Conservation (phyloP, 495 filamentous ascomycete species). For the Beverwykella pulmonaria region DNA sequence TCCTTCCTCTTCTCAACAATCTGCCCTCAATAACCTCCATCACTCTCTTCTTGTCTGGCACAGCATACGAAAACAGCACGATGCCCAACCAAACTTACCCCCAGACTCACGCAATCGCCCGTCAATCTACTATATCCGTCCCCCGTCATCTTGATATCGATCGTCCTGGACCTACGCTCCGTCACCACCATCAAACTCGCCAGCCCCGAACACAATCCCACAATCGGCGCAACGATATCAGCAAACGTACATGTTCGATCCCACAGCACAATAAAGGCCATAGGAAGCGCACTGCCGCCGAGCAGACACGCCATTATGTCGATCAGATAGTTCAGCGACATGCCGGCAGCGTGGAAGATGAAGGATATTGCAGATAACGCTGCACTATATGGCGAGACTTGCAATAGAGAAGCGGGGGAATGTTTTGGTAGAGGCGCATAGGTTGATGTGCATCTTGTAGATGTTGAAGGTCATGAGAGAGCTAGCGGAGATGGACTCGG, state of each 20-base stretch:
- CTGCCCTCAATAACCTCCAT: constrained; percentile 5
- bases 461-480: constrained; percentile 60
- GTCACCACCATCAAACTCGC: not conserved
- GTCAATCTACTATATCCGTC: constrained; percentile 12
- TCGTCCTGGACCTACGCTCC: not conserved
- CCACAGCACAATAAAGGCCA: not conserved
- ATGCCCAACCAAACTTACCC: constrained; percentile 9
- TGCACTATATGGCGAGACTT: constrained; percentile 50
- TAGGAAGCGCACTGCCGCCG: not conserved
- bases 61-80: not conserved
- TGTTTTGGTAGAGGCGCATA: constrained; percentile 47
- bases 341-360: constrained; percentile 10
- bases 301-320: not conserved
- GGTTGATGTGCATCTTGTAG: constrained; percentile 59
- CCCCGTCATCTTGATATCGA: not conserved
- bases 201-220: not conserved
- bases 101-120: constrained; percentile 5
- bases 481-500: constrained; percentile 58
- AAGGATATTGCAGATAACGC: not conserved
- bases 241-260: constrained; percentile 1
- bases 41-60: not conserved
- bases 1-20: too few species aligned
- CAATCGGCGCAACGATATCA: not conserved
- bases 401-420: constrained; percentile 55
- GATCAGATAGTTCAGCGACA: constrained; percentile 9